phyloP scores from a whole-genome alignment of 2,329 filamentous ascomycete species.

The Zymoseptoria ardabiliae region DNA sequence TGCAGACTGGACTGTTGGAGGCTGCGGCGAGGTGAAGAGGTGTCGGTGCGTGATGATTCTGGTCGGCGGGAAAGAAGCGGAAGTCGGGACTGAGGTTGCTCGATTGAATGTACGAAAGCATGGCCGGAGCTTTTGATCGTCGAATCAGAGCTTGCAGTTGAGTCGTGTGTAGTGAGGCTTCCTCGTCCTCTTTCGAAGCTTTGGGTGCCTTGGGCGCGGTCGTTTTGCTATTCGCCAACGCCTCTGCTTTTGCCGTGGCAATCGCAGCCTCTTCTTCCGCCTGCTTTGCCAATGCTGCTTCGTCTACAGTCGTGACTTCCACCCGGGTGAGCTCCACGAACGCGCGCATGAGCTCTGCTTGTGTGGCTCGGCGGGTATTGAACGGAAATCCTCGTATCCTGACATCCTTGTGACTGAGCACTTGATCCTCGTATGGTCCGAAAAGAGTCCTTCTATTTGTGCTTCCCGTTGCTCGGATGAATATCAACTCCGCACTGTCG shows the following conservation, averaged over 20 bases:
- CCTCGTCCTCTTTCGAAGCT: constrained; percentile 75
- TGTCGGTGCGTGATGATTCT: constrained; percentile 74
- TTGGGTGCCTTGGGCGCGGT: constrained; percentile 53
- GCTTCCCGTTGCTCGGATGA: constrained; percentile 79
- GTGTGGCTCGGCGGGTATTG: constrained; percentile 82
- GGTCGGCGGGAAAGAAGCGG: constrained; percentile 62
- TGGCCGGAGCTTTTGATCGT: constrained; percentile 78
- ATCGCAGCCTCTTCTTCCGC: constrained; percentile 40
- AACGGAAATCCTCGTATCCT: constrained; percentile 86
- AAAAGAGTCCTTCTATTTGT: constrained; percentile 84
- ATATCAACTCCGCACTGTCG: constrained; percentile 75
- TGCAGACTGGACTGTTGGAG: constrained; percentile 69
- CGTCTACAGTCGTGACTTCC: constrained; percentile 73
- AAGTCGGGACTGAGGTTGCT: constrained; percentile 69
- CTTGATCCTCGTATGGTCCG: constrained; percentile 82
- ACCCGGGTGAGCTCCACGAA: constrained; percentile 90
- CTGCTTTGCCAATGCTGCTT: constrained; percentile 49
- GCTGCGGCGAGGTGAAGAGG: constrained; percentile 79
- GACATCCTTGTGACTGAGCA: constrained; percentile 69
- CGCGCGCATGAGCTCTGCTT: constrained; percentile 86
- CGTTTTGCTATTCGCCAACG: constrained; percentile 37
- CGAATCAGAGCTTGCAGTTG: constrained; percentile 84
- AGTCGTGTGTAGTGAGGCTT: constrained; percentile 71
- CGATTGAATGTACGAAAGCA: constrained; percentile 74
- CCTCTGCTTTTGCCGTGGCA: constrained; percentile 33